Conservation (phyloP, 2,329 filamentous ascomycete genomes). For the Dichotomopilus funicola region DNA sequence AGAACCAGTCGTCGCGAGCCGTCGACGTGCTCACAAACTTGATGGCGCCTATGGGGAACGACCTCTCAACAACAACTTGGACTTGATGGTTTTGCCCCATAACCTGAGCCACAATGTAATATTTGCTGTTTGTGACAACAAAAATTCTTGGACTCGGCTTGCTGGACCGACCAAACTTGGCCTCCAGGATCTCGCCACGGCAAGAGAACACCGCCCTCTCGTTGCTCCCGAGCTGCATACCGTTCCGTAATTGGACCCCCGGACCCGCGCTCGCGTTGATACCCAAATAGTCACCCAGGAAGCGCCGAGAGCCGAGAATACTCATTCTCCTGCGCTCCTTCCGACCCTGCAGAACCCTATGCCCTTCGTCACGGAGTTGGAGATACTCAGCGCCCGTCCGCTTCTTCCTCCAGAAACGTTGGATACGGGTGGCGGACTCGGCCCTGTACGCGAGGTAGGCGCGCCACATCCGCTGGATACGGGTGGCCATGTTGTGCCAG, state of each 20-base stretch:
- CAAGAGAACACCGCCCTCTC: constrained; percentile 85
- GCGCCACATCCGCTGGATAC: constrained; percentile 95
- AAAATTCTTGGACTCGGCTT: constrained; percentile 83
- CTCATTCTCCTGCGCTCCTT: constrained; percentile 92
- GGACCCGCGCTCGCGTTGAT: constrained; percentile 73
- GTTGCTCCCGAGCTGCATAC: constrained; percentile 62
- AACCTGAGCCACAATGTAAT: constrained; percentile 83
- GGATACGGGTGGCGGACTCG: constrained; percentile 89
- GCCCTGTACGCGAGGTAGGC: constrained; percentile 89
- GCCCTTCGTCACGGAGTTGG: constrained; percentile 80
- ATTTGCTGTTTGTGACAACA: constrained; percentile 75
- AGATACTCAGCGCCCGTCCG: constrained; percentile 84
- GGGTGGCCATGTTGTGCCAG: constrained; percentile 99
- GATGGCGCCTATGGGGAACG: constrained; percentile 78
- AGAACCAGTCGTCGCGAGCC: constrained; percentile 93
- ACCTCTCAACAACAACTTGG: constrained; percentile 73
- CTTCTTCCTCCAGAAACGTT: constrained; percentile 92
- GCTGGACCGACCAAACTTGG: constrained; percentile 93
- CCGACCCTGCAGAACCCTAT: constrained; percentile 70
- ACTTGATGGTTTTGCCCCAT: constrained; percentile 76
- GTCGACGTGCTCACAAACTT: constrained; percentile 79
- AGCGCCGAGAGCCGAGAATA: constrained; percentile 82
- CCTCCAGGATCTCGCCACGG: constrained; percentile 80
- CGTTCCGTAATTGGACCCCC: constrained; percentile 71
- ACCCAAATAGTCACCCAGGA: constrained; percentile 91